Conservation (phyloP, 768 basidiomycete genomes). For the Serendipita vermifera region DNA sequence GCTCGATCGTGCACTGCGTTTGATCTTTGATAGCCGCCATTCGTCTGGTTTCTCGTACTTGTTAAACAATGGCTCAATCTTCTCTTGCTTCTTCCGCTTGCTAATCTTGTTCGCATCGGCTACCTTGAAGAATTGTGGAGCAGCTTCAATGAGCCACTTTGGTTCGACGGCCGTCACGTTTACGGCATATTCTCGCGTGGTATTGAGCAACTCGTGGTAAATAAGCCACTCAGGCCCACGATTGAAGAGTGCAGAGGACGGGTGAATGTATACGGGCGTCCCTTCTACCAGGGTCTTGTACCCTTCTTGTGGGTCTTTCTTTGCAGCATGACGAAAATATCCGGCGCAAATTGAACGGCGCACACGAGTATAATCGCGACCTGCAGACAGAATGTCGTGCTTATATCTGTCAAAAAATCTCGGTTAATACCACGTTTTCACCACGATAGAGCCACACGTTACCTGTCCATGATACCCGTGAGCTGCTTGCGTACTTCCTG, state of each 20-base stretch:
- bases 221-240: slow-evolving; percentile 92
- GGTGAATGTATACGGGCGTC: slow-evolving; percentile 98
- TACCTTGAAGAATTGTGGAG: slow-evolving; percentile 97
- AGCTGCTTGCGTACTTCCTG: slow-evolving; percentile 97
- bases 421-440: slow-evolving; percentile 11
- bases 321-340: slow-evolving; percentile 95
- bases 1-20: slow-evolving; percentile 79
- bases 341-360: slow-evolving; percentile 94
- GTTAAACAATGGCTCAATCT: slow-evolving; percentile 92
- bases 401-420: slow-evolving; percentile 52
- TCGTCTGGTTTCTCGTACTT: slow-evolving; percentile 92
- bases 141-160: slow-evolving; percentile 96
- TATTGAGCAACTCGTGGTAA: slow-evolving; percentile 91
- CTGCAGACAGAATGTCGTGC: slow-evolving; percentile 89
- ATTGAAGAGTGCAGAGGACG: slow-evolving; percentile 93
- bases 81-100: slow-evolving; percentile 89
- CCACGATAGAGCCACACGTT: slow-evolving; percentile 21
- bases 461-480: slow-evolving; percentile 97
- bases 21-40: slow-evolving; percentile 88
- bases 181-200: slow-evolving; percentile 89
- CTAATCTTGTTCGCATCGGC: slow-evolving; percentile 97
- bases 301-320: slow-evolving; percentile 96
- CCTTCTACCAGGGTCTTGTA: slow-evolving; percentile 97
- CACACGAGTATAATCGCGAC: slow-evolving; percentile 82
- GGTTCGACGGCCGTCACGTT: slow-evolving; percentile 94